These are phyloP conservation scores for Geosiphon pyriformis DNA, from an alignment of 192 early-diverging fungal species.

Conservation along the genomic window DNA sequence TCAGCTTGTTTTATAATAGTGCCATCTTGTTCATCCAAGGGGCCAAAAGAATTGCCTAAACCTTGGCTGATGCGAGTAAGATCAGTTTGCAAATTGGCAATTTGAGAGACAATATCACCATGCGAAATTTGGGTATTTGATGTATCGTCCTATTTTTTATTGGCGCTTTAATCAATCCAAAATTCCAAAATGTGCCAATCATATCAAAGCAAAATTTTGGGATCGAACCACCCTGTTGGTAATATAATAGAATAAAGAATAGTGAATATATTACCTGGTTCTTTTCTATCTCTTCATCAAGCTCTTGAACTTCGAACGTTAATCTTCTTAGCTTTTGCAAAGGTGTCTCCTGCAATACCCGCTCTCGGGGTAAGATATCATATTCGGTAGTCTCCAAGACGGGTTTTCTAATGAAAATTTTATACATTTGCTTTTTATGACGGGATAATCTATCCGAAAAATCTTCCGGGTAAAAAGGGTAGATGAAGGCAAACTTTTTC, in stretches of 20 bases:
- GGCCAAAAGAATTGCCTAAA: slow-evolving; percentile 26
- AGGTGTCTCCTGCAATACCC: slow-evolving; percentile 59
- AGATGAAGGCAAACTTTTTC: background rate
- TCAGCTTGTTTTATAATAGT: slow-evolving; percentile 43
- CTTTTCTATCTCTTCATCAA: slow-evolving; percentile 62
- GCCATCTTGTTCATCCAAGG: slow-evolving; percentile 23
- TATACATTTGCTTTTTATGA: slow-evolving; percentile 57
- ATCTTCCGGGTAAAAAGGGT: slow-evolving; percentile 27
- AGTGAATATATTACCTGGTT: slow-evolving; percentile 34
- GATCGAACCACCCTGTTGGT: background rate
- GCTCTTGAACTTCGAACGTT: slow-evolving; percentile 78
- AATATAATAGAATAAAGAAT: background rate
- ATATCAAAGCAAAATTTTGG: background rate
- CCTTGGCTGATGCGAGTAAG: slow-evolving; percentile 41
- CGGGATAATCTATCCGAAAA: slow-evolving; percentile 52
- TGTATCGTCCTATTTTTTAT: slow-evolving; percentile 32
- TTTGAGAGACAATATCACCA: slow-evolving; percentile 41
- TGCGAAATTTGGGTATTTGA: slow-evolving; percentile 33
- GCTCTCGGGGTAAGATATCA: slow-evolving; percentile 49
- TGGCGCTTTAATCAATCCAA: no score
- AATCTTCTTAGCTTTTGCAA: slow-evolving; percentile 72
- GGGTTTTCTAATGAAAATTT: slow-evolving; percentile 44
- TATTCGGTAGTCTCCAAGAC: slow-evolving; percentile 48
- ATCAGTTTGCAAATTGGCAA: slow-evolving; percentile 48
- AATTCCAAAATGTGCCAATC: no score